phyloP scores from a whole-genome alignment of 768 basidiomycete species.

The Russula brevipes region DNA sequence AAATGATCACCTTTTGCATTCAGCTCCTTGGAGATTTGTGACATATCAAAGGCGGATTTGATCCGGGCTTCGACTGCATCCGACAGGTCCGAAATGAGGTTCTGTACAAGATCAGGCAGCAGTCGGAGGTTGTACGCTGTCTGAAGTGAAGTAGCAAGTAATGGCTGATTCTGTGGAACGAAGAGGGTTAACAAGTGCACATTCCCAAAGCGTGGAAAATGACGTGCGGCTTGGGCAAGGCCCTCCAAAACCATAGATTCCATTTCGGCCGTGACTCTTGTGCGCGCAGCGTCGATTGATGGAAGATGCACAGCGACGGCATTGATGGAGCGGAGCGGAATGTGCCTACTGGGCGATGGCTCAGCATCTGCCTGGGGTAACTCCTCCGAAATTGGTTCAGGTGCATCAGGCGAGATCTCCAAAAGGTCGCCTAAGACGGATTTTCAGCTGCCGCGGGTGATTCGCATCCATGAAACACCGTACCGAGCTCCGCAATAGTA shows the following conservation, averaged over 20 bases:
- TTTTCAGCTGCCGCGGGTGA: background rate
- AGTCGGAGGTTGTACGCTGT: conserved; percentile 90
- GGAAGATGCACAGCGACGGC: conserved; percentile 66
- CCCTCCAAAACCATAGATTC: conserved; percentile 84
- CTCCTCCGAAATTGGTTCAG: background rate
- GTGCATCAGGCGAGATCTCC: conserved; percentile 4
- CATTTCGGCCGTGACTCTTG: conserved; percentile 79
- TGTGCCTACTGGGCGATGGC: background rate
- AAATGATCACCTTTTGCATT: conserved; percentile 58
- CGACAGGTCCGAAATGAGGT: conserved; percentile 71
- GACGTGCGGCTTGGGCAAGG: conserved; percentile 64
- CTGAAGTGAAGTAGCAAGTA: conserved; percentile 90
- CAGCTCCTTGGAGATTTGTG: conserved; percentile 81
- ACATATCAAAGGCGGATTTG: conserved; percentile 76
- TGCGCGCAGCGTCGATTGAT: conserved; percentile 65
- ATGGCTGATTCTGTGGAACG: conserved; percentile 67
- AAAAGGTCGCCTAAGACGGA: conserved; percentile 20
- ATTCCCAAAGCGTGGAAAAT: background rate
- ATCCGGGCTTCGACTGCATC: conserved; percentile 81
- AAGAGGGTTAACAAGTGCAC: conserved; percentile 7
- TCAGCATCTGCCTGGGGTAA: background rate
- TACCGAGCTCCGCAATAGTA: conserved; percentile 86
- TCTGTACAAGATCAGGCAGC: conserved; percentile 76
- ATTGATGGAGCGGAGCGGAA: conserved; percentile 65
- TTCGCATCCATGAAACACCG: conserved; percentile 27